Percentiles rank a stretch among this genome's conserved stretches.
Conservation (phyloP, 129 eudicot species). For the Smallanthus sonchifolius region DNA sequence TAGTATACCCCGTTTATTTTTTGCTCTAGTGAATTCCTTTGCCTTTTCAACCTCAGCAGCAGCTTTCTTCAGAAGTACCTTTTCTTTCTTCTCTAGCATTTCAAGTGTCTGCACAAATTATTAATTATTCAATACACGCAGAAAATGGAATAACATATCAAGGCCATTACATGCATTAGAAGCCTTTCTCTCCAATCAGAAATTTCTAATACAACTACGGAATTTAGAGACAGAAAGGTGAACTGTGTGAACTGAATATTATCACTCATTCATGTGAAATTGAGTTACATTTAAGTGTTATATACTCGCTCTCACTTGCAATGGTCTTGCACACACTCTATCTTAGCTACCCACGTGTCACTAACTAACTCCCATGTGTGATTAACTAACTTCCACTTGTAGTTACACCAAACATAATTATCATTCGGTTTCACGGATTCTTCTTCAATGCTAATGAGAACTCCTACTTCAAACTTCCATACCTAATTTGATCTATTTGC, state of each 20-base stretch:
- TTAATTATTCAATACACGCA: not conserved
- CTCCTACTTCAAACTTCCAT: not conserved
- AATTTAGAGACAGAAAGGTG: not conserved
- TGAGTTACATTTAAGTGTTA: not conserved
- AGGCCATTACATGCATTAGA: not conserved
- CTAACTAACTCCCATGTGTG: not conserved
- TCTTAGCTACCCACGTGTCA: not conserved
- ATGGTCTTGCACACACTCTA: not conserved
- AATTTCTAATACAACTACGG: not conserved
- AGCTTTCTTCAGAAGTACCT: slow-evolving; percentile 50
- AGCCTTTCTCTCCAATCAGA: not conserved
- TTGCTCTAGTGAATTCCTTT: slow-evolving; percentile 49
- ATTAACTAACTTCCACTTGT: not conserved
- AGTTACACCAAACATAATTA: not conserved
- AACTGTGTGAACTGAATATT: not conserved
- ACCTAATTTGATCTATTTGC: not conserved
- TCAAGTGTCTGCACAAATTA: slow-evolving; percentile 44
- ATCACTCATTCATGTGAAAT: not conserved
- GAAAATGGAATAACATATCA: not conserved
- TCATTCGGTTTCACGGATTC: not conserved
- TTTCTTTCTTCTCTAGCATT: slow-evolving; percentile 59
- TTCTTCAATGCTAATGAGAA: not conserved
- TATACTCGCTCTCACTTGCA: not conserved
- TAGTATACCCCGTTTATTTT: slow-evolving; percentile 47
- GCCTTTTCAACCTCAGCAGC: slow-evolving; percentile 54